Evolutionary conservation across 2,329 filamentous ascomycete species (phyloP), one percentile per base, ranked within the genome.

Genomic region (Ceratocystis cacaofunesta): DNA sequence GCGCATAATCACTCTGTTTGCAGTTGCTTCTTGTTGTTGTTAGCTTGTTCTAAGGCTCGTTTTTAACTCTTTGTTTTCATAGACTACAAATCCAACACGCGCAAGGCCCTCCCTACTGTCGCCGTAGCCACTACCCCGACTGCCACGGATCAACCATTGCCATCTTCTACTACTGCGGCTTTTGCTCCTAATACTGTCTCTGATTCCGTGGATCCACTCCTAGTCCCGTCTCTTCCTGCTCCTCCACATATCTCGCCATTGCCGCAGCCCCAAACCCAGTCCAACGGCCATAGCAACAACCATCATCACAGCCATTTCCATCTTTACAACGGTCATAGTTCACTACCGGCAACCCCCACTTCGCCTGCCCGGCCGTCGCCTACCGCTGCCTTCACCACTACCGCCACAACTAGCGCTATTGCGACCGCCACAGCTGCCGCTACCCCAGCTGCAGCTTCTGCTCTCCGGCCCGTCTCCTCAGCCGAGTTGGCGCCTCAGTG

Each of bases 71-170:
- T 6, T 17, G n/a, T 50, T n/a, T 50, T 30, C 15, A 30, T 60
- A 64, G 63, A 64, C 50, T 44, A 19, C 63, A 64, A 64, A 60
- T 57, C 52, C 10, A 50, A 19, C 36, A 22, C 28, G 15, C 32
- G 30, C 50, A 64, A 58, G 50, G 28, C 62, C 32, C n/a, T 41
- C 10, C 6, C 62, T 3, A 28, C 25, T 7, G 3, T 50, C 48
- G 30, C 19, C 25, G 19, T 62, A 25, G 15, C 60, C 25, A 5
- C 60, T 19, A 28, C 12, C 32, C 41, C 61, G 44, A 55, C 17
- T 19, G 10, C 48, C n/a, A 44, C 19, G 15, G 25, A 32, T 8
- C 19, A 15, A 19, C 22, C 58, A 12, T 8, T n/a, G 32, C 17
- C 36, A 6, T n/a, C 52, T 7, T 17, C 52, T n/a, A 52, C n/a